Base-by-base conservation (phyloP, 1,284 basidiomycete species). In the Boletus austroedulis region DNA sequence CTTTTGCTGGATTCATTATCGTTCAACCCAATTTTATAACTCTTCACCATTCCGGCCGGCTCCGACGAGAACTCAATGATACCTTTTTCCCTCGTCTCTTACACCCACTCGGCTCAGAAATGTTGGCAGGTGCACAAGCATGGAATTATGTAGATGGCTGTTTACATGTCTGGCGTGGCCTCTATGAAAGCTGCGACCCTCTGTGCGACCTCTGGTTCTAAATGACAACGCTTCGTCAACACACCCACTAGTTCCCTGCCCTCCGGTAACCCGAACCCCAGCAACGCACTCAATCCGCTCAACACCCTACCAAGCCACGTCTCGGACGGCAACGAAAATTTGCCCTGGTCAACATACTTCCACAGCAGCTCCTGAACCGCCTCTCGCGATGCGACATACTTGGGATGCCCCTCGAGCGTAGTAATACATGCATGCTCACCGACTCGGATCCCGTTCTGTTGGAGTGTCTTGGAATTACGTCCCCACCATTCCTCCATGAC, bases 1-100 rank as follows among this genome's bases (percentile, higher is more conserved):
- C n/a, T 50, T 24, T 45, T 17, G 94, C 24, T 94, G 96, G 76
- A 83, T 96, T 45, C n/a, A n/a, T n/a, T n/a, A n/a, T n/a, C n/a
- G n/a, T n/a, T n/a, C n/a, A n/a, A n/a, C n/a, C n/a, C n/a, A n/a
- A n/a, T n/a, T n/a, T n/a, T n/a, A n/a, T n/a, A n/a, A n/a, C n/a
- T n/a, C n/a, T n/a, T n/a, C n/a, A n/a, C n/a, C n/a, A n/a, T n/a
- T n/a, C n/a, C n/a, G n/a, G n/a, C n/a, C n/a, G n/a, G n/a, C n/a
- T n/a, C n/a, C n/a, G 92, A 95, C 66, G 81, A 67, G 29, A 67
- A 65, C 40, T 31, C 72, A 56, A 21, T 41, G 34, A 54, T 69
- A 57, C 71, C 29, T 36, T 28, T 29, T n/a, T 28, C 26, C 17
- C 5, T 40, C 14, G 14, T 49, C 9, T 54, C 44, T 55, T 32